Evolutionary conservation across 176 grass and related monocot genomes (phyloP).

Genomic region (Zizania latifolia): DNA sequence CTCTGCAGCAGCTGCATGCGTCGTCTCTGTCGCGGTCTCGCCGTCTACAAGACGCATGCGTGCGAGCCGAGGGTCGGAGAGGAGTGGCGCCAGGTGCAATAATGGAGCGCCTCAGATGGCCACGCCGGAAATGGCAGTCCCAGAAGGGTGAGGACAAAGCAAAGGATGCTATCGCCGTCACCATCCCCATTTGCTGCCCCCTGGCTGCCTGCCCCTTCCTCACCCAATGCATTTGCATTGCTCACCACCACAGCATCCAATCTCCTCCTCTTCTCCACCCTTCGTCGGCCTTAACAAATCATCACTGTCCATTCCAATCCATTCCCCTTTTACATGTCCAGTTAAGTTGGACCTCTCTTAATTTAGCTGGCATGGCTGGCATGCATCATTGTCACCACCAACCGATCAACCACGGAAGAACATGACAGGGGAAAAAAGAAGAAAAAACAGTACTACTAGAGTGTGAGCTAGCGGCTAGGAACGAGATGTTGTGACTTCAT

Average conservation of each 20-base stretch:
- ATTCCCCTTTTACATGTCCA: conserved; percentile 1
- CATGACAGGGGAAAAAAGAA: not conserved
- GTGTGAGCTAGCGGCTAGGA: not conserved
- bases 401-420: not conserved
- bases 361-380: no score
- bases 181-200: conserved; percentile 46
- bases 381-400: conserved; percentile 2
- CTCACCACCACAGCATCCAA: not conserved
- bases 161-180: conserved; percentile 40
- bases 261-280: not conserved
- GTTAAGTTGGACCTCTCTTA: not conserved
- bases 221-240: not conserved
- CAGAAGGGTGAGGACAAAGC: conserved; percentile 53
- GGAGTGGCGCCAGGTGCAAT: conserved; percentile 34
- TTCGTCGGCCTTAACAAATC: not conserved
- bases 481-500: conserved; percentile 2
- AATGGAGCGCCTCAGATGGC: conserved; percentile 52
- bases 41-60: not conserved
- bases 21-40: not conserved
- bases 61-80: not conserved
- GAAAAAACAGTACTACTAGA: not conserved
- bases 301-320: not conserved
- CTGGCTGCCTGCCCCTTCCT: not conserved
- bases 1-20: not conserved
- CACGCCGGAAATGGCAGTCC: conserved; percentile 62